These are phyloP conservation scores for Diaporthe velutina DNA, from an alignment of 2,329 filamentous ascomycete genomes.

Conservation along the genomic window DNA sequence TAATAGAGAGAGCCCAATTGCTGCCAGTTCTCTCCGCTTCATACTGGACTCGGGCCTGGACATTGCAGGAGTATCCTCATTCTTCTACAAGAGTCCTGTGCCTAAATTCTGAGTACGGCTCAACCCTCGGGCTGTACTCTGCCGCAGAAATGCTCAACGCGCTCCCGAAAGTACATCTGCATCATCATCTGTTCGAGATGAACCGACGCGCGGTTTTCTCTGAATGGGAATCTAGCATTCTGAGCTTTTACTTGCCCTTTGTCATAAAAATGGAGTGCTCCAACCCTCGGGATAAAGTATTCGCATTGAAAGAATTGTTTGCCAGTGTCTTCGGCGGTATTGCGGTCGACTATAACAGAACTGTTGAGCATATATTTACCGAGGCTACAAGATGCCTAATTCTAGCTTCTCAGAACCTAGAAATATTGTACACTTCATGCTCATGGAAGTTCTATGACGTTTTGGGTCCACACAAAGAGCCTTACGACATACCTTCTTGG, in stretches of 20 bases:
- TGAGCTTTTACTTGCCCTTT: not conserved
- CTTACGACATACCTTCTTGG: not conserved
- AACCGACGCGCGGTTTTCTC: not conserved
- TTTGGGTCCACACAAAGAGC: not conserved
- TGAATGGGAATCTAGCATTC: not conserved
- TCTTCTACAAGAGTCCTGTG: not conserved
- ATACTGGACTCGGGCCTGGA: not conserved
- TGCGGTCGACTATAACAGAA: not conserved
- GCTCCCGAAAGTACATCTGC: not conserved
- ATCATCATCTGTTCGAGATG: not conserved
- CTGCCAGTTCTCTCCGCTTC: not conserved
- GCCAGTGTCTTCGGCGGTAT: not conserved
- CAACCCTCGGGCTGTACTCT: not conserved
- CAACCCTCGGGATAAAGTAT: not conserved
- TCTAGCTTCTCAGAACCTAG: not conserved
- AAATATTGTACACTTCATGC: not conserved
- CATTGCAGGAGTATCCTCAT: not conserved
- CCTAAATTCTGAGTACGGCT: not conserved
- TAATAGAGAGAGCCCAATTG: not conserved
- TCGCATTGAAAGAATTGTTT: not conserved
- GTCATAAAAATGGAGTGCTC: not conserved
- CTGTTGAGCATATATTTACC: not conserved
- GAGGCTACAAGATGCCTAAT: not conserved
- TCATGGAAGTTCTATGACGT: not conserved
- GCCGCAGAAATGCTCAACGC: not conserved